These are phyloP conservation scores for Dactylorhiza incarnata DNA, from an alignment of 106 monocot genomes.

Conservation along the genomic window DNA sequence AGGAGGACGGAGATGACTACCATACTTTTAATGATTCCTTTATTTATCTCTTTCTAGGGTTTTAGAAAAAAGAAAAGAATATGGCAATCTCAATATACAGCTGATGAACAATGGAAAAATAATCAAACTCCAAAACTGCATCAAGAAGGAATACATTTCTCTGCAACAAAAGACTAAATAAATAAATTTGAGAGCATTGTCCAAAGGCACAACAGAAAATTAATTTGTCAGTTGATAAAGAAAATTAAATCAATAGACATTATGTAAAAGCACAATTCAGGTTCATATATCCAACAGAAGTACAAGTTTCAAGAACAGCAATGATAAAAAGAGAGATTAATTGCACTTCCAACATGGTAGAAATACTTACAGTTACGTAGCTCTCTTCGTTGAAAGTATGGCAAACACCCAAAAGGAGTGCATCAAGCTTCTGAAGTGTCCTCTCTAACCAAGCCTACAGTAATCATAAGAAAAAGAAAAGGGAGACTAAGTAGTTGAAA, in stretches of 20 bases:
- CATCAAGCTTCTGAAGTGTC: constrained; percentile 93
- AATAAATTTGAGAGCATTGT: neutral
- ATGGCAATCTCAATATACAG: too few species aligned
- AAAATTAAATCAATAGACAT: neutral
- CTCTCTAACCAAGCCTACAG: constrained; percentile 73
- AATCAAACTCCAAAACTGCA: neutral
- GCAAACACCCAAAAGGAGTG: constrained; percentile 79
- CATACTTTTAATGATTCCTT: too few species aligned
- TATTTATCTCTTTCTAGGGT: too few species aligned
- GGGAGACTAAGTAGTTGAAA: neutral
- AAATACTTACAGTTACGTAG: constrained; percentile 84
- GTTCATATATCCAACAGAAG: neutral
- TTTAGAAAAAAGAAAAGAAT: too few species aligned
- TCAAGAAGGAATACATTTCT: neutral
- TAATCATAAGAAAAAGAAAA: neutral
- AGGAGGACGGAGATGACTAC: too few species aligned
- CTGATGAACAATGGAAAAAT: too few species aligned
- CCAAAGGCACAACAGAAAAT: neutral
- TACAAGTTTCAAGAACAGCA: neutral
- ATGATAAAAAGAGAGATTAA: constrained; percentile 7
- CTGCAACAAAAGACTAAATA: neutral
- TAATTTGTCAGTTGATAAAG: neutral
- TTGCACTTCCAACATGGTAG: constrained; percentile 14
- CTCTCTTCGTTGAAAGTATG: constrained; percentile 69
- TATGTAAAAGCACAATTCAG: neutral